Percentiles rank a stretch among this genome's conserved stretches.
Evolutionary conservation across 2,329 filamentous ascomycete species (phyloP).

Genomic region (Botrytis aclada): DNA sequence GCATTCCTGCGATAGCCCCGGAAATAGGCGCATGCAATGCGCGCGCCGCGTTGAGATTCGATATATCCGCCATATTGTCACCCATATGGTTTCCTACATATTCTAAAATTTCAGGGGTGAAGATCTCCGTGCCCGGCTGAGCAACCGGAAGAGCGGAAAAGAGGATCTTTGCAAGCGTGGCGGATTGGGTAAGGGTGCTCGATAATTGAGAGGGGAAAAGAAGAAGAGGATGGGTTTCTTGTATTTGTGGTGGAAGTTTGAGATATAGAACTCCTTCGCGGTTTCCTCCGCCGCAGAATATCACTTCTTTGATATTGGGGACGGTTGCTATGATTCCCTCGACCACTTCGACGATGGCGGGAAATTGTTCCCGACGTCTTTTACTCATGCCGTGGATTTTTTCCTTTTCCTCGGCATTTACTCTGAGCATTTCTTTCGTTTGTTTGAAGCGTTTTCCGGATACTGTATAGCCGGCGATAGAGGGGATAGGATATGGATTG

Average conservation of each 20-base stretch:
- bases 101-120: conserved; percentile 42
- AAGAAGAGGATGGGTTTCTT: conserved; percentile 63
- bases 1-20: conserved; percentile 59
- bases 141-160: conserved; percentile 23
- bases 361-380: conserved; percentile 74
- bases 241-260: conserved; percentile 56
- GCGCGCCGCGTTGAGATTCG: conserved; percentile 58
- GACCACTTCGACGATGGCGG: conserved; percentile 79
- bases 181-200: conserved; percentile 39
- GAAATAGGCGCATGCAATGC: conserved; percentile 71
- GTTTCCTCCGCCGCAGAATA: conserved; percentile 86
- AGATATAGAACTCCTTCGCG: conserved; percentile 79
- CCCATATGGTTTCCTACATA: conserved; percentile 53
- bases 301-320: conserved; percentile 67
- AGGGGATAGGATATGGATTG: conserved; percentile 77
- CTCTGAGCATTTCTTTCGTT: conserved; percentile 49
- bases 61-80: conserved; percentile 48
- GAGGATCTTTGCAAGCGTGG: conserved; percentile 26
- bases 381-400: conserved; percentile 77
- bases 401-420: conserved; percentile 49
- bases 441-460: conserved; percentile 57
- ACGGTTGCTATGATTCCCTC: conserved; percentile 68
- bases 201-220: conserved; percentile 36
- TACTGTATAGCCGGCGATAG: conserved; percentile 75
- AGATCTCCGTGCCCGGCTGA: conserved; percentile 39